These are phyloP conservation scores for Thalassiosira allenii DNA, from an alignment of 352 stramenopile genomes.

Conservation along the genomic window DNA sequence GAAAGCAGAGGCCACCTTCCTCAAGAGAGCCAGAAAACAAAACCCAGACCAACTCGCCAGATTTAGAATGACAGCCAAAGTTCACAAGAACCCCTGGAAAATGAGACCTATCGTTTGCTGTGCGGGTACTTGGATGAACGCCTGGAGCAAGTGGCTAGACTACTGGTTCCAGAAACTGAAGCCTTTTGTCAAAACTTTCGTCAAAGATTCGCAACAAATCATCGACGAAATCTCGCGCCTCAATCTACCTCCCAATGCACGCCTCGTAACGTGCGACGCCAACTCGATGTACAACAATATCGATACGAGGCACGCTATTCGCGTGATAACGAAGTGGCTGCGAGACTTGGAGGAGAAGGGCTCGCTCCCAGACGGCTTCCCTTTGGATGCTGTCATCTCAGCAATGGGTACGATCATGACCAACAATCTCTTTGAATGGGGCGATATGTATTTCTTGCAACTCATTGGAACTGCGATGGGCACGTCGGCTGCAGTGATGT, in stretches of 20 bases:
- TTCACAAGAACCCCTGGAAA: conserved; percentile 36
- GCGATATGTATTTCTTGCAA: conserved; percentile 36
- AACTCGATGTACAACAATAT: conserved; percentile 44
- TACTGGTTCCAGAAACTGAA: conserved; percentile 23
- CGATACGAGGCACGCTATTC: conserved; percentile 24
- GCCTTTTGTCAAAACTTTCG: conserved; percentile 1
- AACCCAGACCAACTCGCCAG: conserved; percentile 11
- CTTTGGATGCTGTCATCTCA: conserved; percentile 25
- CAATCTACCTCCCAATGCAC: conserved; percentile 8
- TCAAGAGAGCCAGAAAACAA: background rate
- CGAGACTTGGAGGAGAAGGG: conserved; percentile 3
- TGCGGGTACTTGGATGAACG: conserved; percentile 26
- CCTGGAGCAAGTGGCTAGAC: conserved; percentile 29
- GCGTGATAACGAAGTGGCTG: conserved; percentile 28
- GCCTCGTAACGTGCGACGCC: conserved; percentile 24
- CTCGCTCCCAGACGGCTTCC: conserved; percentile 1
- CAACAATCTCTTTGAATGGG: conserved; percentile 51
- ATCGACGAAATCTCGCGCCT: conserved; percentile 5
- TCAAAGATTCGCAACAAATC: conserved; percentile 6
- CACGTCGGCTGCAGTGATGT: conserved; percentile 33
- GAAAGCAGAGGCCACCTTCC: background rate
- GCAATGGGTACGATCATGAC: conserved; percentile 36
- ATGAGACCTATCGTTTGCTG: conserved; percentile 44
- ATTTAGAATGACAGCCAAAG: conserved; percentile 33
- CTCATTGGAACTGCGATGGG: conserved; percentile 46